Evolutionary conservation across 192 early-diverging fungal species (phyloP).

Genomic region (Geranomyces variabilis): DNA sequence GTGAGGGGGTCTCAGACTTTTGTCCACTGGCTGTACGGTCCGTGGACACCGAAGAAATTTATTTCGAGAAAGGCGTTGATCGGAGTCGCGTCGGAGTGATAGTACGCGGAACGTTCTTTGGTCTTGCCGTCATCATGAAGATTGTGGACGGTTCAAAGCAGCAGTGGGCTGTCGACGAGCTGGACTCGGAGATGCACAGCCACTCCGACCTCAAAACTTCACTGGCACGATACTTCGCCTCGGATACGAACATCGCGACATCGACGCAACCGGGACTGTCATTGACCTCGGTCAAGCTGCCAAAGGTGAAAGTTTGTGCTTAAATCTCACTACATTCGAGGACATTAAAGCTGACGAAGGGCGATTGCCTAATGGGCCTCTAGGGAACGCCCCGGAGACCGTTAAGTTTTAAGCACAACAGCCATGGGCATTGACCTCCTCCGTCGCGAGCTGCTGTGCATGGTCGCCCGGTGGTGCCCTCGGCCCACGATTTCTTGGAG

Average conservation of each 20-base stretch:
- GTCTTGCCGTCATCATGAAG: conserved; percentile 6
- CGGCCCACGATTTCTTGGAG: too few species aligned
- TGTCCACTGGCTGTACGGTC: too few species aligned
- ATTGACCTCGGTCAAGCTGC: conserved; percentile 14
- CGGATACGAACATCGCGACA: conserved; percentile 11
- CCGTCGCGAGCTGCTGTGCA: too few species aligned
- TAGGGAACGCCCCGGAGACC: too few species aligned
- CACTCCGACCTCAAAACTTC: neutral
- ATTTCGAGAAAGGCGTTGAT: neutral
- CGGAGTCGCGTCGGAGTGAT: conserved; percentile 14
- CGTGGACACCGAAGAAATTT: neutral
- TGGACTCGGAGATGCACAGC: neutral
- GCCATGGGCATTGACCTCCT: too few species aligned
- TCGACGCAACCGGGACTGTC: neutral
- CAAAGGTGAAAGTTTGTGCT: neutral
- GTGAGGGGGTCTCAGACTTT: too few species aligned
- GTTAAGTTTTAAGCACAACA: too few species aligned
- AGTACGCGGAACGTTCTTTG: conserved; percentile 3
- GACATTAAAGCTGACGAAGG: too few species aligned
- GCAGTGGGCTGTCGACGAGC: neutral
- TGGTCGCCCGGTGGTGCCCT: too few species aligned
- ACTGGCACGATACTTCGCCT: neutral
- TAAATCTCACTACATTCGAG: too few species aligned
- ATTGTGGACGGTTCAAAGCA: conserved; percentile 2
- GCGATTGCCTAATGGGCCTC: too few species aligned